Evolutionary conservation across 2,329 filamentous ascomycete genomes (phyloP).

Genomic region (Cryphonectria nitschkei): DNA sequence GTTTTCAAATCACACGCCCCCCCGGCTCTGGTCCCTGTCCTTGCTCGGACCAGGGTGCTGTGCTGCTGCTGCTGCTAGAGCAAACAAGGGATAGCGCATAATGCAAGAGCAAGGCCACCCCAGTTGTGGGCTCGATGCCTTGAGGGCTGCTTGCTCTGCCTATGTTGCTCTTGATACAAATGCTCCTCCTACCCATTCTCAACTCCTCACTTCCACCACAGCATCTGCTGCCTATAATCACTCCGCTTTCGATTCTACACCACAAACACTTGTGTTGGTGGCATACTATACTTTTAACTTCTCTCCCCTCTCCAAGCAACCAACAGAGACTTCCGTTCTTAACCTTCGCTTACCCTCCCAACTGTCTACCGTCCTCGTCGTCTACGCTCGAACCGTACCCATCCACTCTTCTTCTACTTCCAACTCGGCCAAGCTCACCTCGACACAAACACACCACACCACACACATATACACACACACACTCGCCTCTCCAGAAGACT

Average conservation of each 20-base stretch:
- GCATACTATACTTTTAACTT: not conserved
- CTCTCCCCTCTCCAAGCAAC: not conserved
- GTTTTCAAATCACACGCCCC: constrained; percentile 26
- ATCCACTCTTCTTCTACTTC: not conserved
- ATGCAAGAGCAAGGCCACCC: constrained; percentile 28
- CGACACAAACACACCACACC: not conserved
- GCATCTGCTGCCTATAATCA: not conserved
- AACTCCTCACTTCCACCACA: constrained; percentile 11
- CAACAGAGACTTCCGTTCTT: constrained; percentile 5
- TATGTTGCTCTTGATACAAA: constrained; percentile 25
- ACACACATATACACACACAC: not conserved
- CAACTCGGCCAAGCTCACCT: not conserved
- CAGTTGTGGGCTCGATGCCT: constrained; percentile 20
- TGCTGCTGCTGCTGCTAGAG: constrained; percentile 18
- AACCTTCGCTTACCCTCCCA: constrained; percentile 12
- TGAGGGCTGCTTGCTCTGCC: constrained; percentile 22
- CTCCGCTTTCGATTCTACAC: constrained; percentile 9
- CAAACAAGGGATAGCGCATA: constrained; percentile 9
- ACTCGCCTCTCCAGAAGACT: not conserved
- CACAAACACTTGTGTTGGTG: constrained; percentile 7
- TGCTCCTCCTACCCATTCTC: constrained; percentile 26
- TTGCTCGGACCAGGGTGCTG: constrained; percentile 14
- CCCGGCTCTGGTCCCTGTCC: constrained; percentile 13
- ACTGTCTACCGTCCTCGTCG: constrained; percentile 1
- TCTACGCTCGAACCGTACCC: not conserved